Conservation (phyloP, 192 early-diverging fungal genomes). For the Chytriomyces confervae region DNA sequence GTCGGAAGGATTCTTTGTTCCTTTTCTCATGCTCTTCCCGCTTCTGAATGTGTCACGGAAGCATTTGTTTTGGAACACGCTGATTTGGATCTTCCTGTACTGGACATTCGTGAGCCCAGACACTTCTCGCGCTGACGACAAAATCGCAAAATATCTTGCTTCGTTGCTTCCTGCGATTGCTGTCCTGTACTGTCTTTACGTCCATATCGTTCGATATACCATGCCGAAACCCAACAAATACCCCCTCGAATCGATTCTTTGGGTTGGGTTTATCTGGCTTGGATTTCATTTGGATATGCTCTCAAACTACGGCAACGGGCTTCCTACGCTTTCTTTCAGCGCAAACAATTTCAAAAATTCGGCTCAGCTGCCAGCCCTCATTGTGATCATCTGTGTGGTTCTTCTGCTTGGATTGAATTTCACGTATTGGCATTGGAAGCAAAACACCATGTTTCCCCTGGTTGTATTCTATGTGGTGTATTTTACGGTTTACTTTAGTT, state of each 20-base stretch:
- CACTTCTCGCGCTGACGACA: slow-evolving; percentile 31
- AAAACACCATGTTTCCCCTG: slow-evolving; percentile 35
- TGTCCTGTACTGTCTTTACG: slow-evolving; percentile 36
- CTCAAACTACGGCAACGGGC: slow-evolving; percentile 18
- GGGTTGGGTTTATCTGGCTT: slow-evolving; percentile 31
- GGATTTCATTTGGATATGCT: slow-evolving; percentile 45
- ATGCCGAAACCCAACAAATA: slow-evolving; percentile 30
- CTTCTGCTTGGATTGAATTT: slow-evolving; percentile 13
- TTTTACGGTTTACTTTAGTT: slow-evolving; percentile 33
- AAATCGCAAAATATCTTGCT: slow-evolving; percentile 24
- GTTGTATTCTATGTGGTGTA: slow-evolving; percentile 31
- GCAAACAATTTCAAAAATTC: slow-evolving; percentile 41
- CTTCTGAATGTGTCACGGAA: slow-evolving; percentile 30
- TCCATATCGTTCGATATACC: slow-evolving; percentile 4
- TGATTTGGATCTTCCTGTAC: slow-evolving; percentile 26
- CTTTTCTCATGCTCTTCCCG: slow-evolving; percentile 34
- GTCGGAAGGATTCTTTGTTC: slow-evolving; percentile 34
- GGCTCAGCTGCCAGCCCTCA: slow-evolving; percentile 20
- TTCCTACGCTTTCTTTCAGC: slow-evolving; percentile 38
- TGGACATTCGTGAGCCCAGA: slow-evolving; percentile 38
- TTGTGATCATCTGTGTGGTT: slow-evolving; percentile 32
- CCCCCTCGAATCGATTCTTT: slow-evolving; percentile 40
- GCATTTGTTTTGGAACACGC: slow-evolving; percentile 15
- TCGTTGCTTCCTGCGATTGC: slow-evolving; percentile 31
- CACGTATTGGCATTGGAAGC: slow-evolving; percentile 32